Evolutionary conservation across 495 filamentous ascomycete genomes (phyloP).

Genomic region (Cryomyces minteri): DNA sequence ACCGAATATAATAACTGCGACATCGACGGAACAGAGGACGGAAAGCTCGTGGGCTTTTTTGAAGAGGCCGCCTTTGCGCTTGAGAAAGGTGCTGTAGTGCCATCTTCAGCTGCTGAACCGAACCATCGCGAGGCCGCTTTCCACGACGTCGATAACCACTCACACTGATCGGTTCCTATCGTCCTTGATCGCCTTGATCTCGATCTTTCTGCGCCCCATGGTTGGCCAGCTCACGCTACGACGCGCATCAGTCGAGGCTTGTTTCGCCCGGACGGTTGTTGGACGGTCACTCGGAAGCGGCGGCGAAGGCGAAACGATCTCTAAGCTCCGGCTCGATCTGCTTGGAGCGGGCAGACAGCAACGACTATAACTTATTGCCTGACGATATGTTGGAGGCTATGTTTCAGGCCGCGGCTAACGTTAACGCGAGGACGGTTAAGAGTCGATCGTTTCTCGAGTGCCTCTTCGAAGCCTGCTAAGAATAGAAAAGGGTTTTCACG

Average conservation of each 20-base stretch:
- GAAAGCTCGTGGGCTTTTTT: conserved; percentile 99
- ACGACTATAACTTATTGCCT: no score
- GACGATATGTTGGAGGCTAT: no score
- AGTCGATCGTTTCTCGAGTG: no score
- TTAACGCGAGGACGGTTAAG: no score
- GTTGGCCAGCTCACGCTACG: conserved; percentile 1
- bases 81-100: conserved; percentile 68
- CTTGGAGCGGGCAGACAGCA: no score
- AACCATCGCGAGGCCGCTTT: not conserved
- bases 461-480: no score
- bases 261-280: no score
- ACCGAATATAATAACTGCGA: conserved; percentile 95
- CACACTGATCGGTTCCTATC: conserved; percentile 98
- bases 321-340: no score
- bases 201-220: conserved; percentile 70
- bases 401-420: no score
- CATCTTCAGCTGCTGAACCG: conserved; percentile 3
- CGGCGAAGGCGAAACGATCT: no score
- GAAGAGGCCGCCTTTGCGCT: conserved; percentile 95
- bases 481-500: no score
- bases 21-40: conserved; percentile 93
- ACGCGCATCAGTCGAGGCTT: not conserved
- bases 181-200: conserved; percentile 99
- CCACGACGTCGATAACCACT: conserved; percentile 21
- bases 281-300: no score